These are phyloP conservation scores for Phymatotrichopsis omnivora DNA, from an alignment of 2,329 filamentous ascomycete species.

Conservation along the genomic window DNA sequence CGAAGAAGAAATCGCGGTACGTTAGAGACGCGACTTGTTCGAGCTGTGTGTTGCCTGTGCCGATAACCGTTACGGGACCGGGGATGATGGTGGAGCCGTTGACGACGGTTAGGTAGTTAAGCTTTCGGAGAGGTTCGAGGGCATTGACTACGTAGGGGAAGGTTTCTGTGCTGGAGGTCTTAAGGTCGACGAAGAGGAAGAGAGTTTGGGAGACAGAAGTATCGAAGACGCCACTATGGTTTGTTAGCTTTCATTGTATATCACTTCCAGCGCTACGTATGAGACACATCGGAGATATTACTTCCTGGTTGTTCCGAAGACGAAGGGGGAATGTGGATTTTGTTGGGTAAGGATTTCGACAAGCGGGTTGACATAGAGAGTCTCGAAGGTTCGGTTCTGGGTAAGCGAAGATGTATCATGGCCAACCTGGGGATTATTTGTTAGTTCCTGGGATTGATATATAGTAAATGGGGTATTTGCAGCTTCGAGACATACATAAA, in stretches of 20 bases:
- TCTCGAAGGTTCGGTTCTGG: conserved; percentile 47
- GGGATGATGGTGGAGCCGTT: conserved; percentile 35
- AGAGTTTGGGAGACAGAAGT: conserved; percentile 38
- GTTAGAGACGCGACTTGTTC: conserved; percentile 39
- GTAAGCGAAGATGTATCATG: conserved; percentile 49
- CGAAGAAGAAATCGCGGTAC: conserved; percentile 54
- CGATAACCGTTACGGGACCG: conserved; percentile 57
- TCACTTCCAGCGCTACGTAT: neutral
- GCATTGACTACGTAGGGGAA: conserved; percentile 46
- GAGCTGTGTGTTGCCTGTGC: conserved; percentile 55
- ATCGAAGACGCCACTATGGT: conserved; percentile 35
- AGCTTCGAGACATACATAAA: conserved; percentile 40
- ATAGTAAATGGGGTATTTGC: neutral
- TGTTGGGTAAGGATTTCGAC: conserved; percentile 47
- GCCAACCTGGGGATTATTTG: conserved; percentile 39
- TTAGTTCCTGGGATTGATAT: neutral
- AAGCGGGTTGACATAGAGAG: conserved; percentile 56
- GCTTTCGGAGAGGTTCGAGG: conserved; percentile 49
- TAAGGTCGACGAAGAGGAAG: conserved; percentile 59
- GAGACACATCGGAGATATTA: conserved; percentile 10
- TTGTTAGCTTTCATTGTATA: neutral
- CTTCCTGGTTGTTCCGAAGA: conserved; percentile 22
- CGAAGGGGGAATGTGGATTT: conserved; percentile 43
- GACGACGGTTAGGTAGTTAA: conserved; percentile 48
- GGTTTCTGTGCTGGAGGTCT: conserved; percentile 45